phyloP scores from a whole-genome alignment of 75 land plant species.

The Azolla pinnata region DNA sequence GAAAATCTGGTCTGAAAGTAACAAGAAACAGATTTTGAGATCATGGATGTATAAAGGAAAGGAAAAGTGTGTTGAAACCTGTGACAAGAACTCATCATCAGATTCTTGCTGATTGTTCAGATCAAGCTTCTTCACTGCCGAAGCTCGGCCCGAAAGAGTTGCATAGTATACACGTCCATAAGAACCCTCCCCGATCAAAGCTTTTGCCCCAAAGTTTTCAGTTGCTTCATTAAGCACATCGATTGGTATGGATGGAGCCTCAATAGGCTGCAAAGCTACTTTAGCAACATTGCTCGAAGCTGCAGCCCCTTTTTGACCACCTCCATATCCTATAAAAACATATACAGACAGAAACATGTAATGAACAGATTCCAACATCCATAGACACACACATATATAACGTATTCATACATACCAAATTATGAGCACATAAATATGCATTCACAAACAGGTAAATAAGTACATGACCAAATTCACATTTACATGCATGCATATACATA shows the following conservation, averaged over 20 bases:
- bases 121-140: slow-evolving; percentile 82
- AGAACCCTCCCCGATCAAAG: slow-evolving; percentile 87
- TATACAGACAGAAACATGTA: too few species aligned
- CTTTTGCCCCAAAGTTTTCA: slow-evolving; percentile 58
- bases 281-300: too few species aligned
- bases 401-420: too few species aligned
- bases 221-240: slow-evolving; percentile 72
- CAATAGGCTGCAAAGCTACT: slow-evolving; percentile 26
- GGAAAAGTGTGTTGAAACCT: slow-evolving; percentile 24
- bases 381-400: too few species aligned
- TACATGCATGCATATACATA: too few species aligned
- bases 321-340: too few species aligned
- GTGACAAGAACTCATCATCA: slow-evolving; percentile 70
- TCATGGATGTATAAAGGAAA: too few species aligned
- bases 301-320: too few species aligned
- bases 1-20: background rate
- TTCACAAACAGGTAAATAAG: too few species aligned
- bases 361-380: too few species aligned
- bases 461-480: too few species aligned
- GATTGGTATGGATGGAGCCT: slow-evolving; percentile 46
- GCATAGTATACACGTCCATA: slow-evolving; percentile 85
- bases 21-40: background rate
- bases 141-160: slow-evolving; percentile 45
- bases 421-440: too few species aligned
- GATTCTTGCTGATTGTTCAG: slow-evolving; percentile 46